These are phyloP conservation scores for Chrysoporthe puriensis DNA, from an alignment of 2,329 filamentous ascomycete genomes.

Conservation along the genomic window DNA sequence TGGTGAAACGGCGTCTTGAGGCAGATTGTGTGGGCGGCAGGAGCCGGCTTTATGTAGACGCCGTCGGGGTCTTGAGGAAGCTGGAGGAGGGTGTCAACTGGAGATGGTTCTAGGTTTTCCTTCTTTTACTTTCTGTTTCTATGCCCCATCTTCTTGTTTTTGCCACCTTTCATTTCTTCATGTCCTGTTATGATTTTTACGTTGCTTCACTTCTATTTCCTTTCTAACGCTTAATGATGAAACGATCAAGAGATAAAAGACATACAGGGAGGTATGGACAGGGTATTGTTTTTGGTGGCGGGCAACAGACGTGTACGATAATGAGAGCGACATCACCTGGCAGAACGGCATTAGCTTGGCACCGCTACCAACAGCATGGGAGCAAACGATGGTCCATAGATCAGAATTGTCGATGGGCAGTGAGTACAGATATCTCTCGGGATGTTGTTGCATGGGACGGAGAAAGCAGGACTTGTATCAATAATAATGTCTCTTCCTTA, in stretches of 20 bases:
- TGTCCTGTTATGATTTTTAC: neutral
- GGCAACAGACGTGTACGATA: constrained; percentile 1
- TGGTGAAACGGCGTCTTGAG: constrained; percentile 52
- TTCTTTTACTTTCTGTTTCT: neutral
- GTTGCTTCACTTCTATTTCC: neutral
- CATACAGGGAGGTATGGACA: neutral
- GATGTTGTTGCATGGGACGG: neutral
- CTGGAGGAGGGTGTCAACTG: constrained; percentile 50
- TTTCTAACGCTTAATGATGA: neutral
- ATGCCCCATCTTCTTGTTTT: neutral
- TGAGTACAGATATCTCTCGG: neutral
- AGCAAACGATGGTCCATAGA: neutral
- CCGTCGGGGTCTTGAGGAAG: constrained; percentile 55
- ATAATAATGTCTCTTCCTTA: neutral
- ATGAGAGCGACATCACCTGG: neutral
- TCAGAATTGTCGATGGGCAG: neutral
- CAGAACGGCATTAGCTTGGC: neutral
- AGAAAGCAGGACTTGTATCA: neutral
- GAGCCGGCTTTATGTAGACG: constrained; percentile 57
- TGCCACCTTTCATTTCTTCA: neutral
- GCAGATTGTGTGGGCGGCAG: constrained; percentile 52
- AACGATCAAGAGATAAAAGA: neutral
- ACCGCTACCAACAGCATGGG: neutral
- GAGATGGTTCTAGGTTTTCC: constrained; percentile 44
- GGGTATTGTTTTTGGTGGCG: neutral